Base-by-base conservation (phyloP, 2,329 filamentous ascomycete species). In the Fusarium verrucosum region DNA sequence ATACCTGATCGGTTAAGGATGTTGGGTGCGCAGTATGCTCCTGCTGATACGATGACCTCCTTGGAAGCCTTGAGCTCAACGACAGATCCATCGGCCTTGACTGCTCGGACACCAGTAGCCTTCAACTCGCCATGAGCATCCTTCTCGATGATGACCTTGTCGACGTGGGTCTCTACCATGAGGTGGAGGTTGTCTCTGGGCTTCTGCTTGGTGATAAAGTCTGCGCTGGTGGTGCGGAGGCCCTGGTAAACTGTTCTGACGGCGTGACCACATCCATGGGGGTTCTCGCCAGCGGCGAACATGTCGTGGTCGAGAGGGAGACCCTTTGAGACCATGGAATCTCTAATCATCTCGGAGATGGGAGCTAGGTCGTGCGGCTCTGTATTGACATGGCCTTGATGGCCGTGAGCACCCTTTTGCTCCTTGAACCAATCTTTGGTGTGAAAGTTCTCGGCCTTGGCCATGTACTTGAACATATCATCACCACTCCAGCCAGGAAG, bases 291-390 rank as follows among this genome's bases (percentile, higher is more conserved):
- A 59, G 52, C 72, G 1, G 81, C 80, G 68, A 88, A 88, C 83
- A 88, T 87, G 61, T 89, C 86, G 17, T 79, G 78, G 36, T 85
- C 79, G n/a, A 85, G 76, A 0, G 82, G 80, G 1, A 88, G 72
- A 5, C 85, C 85, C 58, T 82, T 75, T 3, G 82, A 83, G 10
- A 83, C 73, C 74, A 87, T 82, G 0, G 85, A 87, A 43, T 87
- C 79, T 25, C 82, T 75, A 10, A 87, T 72, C 26, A 83, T 77
- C 40, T 86, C 74, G 4, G 85, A 85, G 30, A 88, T 88, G 2
- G 85, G 85, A 4, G 84, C 84, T 1, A 86, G 74, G 58, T 87
- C 84, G 58, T 87, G 84, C 0, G 85, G 85, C 62, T 85, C 84
- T 8, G 79, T 83, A 47, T 86, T 80, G 2, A 88, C 75, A 19